phyloP scores from a whole-genome alignment of 139 green algal species.

The Tetradesmus obliquus region DNA sequence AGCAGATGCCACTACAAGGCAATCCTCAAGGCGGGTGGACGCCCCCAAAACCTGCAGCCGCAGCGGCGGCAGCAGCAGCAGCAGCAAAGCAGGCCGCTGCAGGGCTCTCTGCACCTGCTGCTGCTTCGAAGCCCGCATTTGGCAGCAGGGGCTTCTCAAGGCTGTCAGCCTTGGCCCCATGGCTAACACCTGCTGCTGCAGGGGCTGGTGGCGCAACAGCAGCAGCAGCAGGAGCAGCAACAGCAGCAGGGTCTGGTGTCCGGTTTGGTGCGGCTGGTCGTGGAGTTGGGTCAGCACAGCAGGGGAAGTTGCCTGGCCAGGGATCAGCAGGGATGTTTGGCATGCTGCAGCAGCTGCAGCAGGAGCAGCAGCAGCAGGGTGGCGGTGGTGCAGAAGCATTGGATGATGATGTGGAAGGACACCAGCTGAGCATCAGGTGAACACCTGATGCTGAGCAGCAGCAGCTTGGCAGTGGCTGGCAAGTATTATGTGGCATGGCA shows the following conservation, averaged over 20 bases:
- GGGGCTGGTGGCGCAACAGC: background rate
- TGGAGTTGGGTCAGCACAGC: background rate
- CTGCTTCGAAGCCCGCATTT: background rate
- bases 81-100: background rate
- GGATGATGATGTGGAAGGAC: background rate
- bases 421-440: background rate
- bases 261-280: background rate
- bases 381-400: background rate
- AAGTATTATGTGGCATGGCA: too few relatives aligned
- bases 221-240: background rate
- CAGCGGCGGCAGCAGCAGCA: background rate
- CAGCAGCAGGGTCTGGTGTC: background rate
- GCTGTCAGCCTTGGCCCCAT: background rate
- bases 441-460: background rate
- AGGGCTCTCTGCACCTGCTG: background rate
- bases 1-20: background rate
- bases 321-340: background rate
- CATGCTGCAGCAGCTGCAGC: conserved; percentile 1
- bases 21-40: background rate
- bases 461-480: too few relatives aligned
- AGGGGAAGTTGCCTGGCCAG: background rate
- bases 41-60: background rate
- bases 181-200: background rate
- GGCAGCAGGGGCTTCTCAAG: background rate
- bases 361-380: background rate